A percentile compares a stretch with the other conserved stretches of the same genome.
Conservation (phyloP, 164 flowering plant genomes). For the Sedum album region DNA sequence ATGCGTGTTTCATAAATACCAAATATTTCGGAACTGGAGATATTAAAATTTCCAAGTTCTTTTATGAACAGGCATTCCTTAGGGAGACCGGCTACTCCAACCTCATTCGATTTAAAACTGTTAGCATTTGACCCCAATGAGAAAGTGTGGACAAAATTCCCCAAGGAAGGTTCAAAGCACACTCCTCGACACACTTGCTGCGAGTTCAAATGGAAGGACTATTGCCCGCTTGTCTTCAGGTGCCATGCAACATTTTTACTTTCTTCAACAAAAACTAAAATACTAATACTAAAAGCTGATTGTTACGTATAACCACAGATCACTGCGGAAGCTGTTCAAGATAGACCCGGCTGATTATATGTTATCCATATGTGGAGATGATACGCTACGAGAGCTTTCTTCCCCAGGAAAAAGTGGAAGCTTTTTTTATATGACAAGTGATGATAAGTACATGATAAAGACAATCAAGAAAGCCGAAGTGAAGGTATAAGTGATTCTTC, state of each 20-base stretch:
- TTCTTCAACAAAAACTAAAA: no score
- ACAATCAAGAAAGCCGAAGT: no score
- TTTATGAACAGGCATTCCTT: constrained; percentile 56
- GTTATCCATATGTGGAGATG: no score
- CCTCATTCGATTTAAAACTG: constrained; percentile 53
- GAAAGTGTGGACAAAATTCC: no score
- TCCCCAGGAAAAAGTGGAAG: constrained; percentile 98
- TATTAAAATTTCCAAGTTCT: neutral
- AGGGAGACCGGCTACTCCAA: constrained; percentile 63
- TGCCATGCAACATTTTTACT: constrained; percentile 10
- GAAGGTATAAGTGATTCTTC: constrained; percentile 33
- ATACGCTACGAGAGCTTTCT: constrained; percentile 88
- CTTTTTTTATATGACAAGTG: constrained; percentile 77
- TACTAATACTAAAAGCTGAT: no score
- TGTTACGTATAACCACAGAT: no score
- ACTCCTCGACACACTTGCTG: constrained; percentile 78
- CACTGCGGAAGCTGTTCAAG: constrained; percentile 78
- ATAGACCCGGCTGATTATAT: no score
- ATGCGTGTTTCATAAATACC: no score
- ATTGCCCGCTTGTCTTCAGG: constrained; percentile 87
- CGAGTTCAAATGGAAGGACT: constrained; percentile 86
- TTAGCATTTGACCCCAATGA: constrained; percentile 84
- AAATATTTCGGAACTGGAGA: neutral
- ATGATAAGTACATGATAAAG: no score
- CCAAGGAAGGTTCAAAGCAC: constrained; percentile 69